phyloP scores from a whole-genome alignment of 2,329 filamentous ascomycete genomes.

The Gaeumannomyces sp. region DNA sequence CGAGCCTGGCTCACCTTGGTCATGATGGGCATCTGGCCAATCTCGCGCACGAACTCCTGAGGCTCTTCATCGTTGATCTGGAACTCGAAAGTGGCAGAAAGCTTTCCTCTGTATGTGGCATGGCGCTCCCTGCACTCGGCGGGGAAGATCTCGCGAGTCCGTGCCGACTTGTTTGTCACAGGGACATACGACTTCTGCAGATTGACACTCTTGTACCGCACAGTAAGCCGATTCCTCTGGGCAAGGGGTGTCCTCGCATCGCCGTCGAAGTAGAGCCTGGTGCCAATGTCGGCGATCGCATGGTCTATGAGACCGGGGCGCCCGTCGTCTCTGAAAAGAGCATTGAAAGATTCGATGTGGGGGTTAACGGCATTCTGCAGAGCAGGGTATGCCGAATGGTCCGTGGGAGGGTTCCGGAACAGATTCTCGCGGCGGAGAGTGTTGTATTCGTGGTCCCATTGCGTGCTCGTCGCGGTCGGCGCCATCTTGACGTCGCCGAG shows the following conservation, averaged over 20 bases:
- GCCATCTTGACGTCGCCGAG: constrained; percentile 3
- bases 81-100: constrained; percentile 79
- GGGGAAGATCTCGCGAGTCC: constrained; percentile 79
- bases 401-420: constrained; percentile 81
- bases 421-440: constrained; percentile 81
- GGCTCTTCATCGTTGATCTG: constrained; percentile 81
- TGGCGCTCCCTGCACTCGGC: constrained; percentile 93
- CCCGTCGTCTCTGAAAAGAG: constrained; percentile 69
- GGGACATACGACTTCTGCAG: constrained; percentile 79
- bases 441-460: constrained; percentile 83
- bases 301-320: constrained; percentile 55
- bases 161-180: constrained; percentile 74
- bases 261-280: constrained; percentile 80
- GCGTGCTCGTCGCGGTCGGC: constrained; percentile 47
- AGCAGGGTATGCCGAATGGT: constrained; percentile 80
- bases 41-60: constrained; percentile 73
- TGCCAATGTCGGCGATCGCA: constrained; percentile 81
- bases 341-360: constrained; percentile 94
- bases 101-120: constrained; percentile 80
- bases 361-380: constrained; percentile 82
- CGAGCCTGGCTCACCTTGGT: constrained; percentile 56
- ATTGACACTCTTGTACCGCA: constrained; percentile 75
- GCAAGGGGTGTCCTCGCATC: constrained; percentile 54
- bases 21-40: constrained; percentile 91
- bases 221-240: constrained; percentile 66